These are phyloP conservation scores for Oryza brachyantha DNA, from an alignment of 176 grass and related monocot genomes.

Conservation along the genomic window DNA sequence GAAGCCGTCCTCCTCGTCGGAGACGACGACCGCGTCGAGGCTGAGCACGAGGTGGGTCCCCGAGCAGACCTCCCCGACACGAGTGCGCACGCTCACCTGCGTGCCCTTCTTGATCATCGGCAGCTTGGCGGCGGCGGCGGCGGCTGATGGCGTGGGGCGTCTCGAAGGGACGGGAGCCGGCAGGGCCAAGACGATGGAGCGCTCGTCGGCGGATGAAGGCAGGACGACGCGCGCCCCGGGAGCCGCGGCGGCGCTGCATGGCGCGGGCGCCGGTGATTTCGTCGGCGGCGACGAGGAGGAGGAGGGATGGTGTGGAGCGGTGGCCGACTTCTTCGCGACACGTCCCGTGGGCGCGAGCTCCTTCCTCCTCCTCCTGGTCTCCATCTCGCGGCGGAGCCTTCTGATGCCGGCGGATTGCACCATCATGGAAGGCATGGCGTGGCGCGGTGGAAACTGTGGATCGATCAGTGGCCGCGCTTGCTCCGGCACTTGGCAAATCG, in stretches of 20 bases:
- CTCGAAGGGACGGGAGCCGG: background rate
- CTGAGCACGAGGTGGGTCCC: constrained; percentile 14
- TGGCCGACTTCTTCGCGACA: background rate
- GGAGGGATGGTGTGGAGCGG: too few relatives aligned
- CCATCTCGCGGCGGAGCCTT: background rate
- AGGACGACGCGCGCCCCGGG: too few relatives aligned
- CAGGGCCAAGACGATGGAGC: background rate
- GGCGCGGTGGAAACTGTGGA: background rate
- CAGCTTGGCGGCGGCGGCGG: too few relatives aligned
- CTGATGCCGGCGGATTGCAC: background rate
- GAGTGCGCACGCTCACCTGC: background rate
- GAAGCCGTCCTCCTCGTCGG: background rate
- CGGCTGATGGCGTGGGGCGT: too few relatives aligned
- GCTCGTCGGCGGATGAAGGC: background rate
- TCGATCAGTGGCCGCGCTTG: too few relatives aligned
- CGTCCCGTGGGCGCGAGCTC: background rate
- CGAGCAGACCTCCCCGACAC: background rate
- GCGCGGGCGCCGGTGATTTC: too few relatives aligned
- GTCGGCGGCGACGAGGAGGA: too few relatives aligned
- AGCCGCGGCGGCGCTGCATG: too few relatives aligned
- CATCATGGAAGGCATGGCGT: background rate
- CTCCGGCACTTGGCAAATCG: too few relatives aligned
- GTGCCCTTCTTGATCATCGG: background rate
- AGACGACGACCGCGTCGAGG: background rate
- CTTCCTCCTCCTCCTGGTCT: background rate